phyloP scores from a whole-genome alignment of 2,329 filamentous ascomycete genomes.

The Aureobasidium sp. region DNA sequence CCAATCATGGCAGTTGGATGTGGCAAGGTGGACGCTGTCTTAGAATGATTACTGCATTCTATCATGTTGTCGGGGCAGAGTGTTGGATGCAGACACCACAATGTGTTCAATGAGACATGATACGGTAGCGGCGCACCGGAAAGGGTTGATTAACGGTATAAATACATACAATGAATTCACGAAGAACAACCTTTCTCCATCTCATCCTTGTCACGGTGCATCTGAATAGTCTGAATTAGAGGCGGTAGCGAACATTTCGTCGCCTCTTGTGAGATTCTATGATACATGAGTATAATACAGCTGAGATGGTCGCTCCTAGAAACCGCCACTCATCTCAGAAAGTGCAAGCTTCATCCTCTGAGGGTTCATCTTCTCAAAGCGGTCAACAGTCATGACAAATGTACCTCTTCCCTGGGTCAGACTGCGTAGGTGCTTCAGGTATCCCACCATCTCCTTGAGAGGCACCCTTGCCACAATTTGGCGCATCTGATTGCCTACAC shows the following conservation, averaged over 20 bases:
- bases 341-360: slow-evolving; percentile 54
- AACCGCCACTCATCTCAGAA: slow-evolving; percentile 28
- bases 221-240: background rate
- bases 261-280: background rate
- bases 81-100: background rate
- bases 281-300: slow-evolving; percentile 1
- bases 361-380: slow-evolving; percentile 59
- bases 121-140: background rate
- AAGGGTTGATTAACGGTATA: background rate
- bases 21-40: background rate
- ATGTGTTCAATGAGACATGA: background rate
- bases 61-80: background rate
- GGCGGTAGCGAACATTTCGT: background rate
- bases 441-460: slow-evolving; percentile 93
- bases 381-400: slow-evolving; percentile 67
- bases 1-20: background rate
- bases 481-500: slow-evolving; percentile 28
- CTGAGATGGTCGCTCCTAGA: background rate
- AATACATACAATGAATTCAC: background rate
- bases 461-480: slow-evolving; percentile 81
- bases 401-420: slow-evolving; percentile 79
- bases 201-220: background rate
- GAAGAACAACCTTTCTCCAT: background rate
- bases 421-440: slow-evolving; percentile 79
- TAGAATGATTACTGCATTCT: background rate